Conservation (phyloP, 1,284 basidiomycete species). For the Sanguinoderma infundibulare region DNA sequence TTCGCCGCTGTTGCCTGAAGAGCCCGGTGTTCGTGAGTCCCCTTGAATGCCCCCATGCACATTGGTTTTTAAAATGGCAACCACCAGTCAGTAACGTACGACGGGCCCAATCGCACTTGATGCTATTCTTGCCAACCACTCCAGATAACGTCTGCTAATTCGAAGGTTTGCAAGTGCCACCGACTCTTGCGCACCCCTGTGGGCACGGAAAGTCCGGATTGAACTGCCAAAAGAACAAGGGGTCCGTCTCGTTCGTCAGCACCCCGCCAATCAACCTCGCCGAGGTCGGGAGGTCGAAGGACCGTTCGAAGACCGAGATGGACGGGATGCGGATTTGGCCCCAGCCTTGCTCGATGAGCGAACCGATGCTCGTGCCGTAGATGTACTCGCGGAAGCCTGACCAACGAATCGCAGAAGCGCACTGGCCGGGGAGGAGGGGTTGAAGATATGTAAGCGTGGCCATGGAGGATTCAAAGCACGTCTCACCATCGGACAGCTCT, state of each 20-base stretch:
- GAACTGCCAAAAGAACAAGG: conserved; percentile 22
- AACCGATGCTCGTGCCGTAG: conserved; percentile 20
- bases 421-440: conserved; percentile 1
- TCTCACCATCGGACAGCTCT: conserved; percentile 24
- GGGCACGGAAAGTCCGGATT: conserved; percentile 19
- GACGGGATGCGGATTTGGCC: conserved; percentile 22
- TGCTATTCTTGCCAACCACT: not conserved
- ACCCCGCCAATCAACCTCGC: conserved; percentile 11
- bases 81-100: too few species aligned
- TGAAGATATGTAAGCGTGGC: not conserved
- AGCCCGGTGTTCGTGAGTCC: too few species aligned
- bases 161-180: not conserved
- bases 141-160: not conserved
- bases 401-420: conserved; percentile 21
- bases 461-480: not conserved
- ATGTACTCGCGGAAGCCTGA: conserved; percentile 27
- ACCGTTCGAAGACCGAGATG: conserved; percentile 12
- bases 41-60: too few species aligned
- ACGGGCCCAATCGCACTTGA: not conserved
- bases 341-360: conserved; percentile 22
- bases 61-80: too few species aligned
- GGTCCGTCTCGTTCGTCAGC: conserved; percentile 22
- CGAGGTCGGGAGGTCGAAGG: conserved; percentile 18
- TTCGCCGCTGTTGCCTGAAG: too few species aligned
- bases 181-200: conserved; percentile 10